Base-by-base conservation (phyloP, 2,329 filamentous ascomycete species). In the Colletotrichum sp. region DNA sequence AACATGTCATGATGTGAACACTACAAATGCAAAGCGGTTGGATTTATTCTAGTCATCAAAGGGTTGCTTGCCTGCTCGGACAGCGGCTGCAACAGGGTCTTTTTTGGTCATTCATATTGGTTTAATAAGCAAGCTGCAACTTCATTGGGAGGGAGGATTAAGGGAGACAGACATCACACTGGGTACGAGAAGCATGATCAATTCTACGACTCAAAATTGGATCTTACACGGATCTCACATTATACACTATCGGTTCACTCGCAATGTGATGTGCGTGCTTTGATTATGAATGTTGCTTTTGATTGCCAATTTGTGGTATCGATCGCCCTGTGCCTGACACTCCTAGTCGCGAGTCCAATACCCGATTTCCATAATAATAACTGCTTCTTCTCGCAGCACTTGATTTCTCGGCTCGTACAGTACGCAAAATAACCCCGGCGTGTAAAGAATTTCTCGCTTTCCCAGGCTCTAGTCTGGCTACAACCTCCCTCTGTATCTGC, bases 251-350 rank as follows among this genome's bases (percentile, higher is more conserved):
- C 30, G 5, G 13, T 13, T 32, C 12, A 32, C 57, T 30, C 3
- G 16, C 8, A n/a, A n/a, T 24, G 59, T 63, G 59, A 32, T 3
- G 6, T 52, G 3, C 18, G 6, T 22, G 12, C 12, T 18, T 15
- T 65, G 6, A 16, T 71, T 48, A 26, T 66, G 8, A 48, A 64
- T 52, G 18, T 70, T 69, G 63, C 63, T 72, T 75, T 75, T 75
- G 32, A 64, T 72, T 75, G 69, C 63, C 63, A 75, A 72, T 72
- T 72, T 72, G 69, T 70, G 68, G 73, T 75, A 75, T 75, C 63
- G 72, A 75, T 75, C 69, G 72, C 55, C 62, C 73, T 8, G 18
- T 75, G 70, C 69, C 73, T 28, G 15, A 68, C 69, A 64, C 73
- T 75, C 72, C 69, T 18, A 68, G 63, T 32, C 69, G 69, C 62